Conservation (phyloP, 2,329 filamentous ascomycete genomes). For the Phialemonium atrogriseum region DNA sequence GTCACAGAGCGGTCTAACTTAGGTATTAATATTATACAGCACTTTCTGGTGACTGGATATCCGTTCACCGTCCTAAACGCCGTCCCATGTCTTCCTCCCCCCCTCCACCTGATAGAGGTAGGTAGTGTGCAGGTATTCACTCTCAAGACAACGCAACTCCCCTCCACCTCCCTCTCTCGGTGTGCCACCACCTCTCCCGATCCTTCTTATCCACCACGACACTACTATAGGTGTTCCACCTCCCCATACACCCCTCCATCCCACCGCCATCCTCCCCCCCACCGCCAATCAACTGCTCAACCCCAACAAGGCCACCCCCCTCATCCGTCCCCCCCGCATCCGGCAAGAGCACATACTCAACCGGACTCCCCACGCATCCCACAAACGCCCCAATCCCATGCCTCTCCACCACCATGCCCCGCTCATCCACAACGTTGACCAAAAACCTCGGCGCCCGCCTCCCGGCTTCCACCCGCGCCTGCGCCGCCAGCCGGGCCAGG, state of each 20-base stretch:
- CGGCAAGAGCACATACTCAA: slow-evolving; percentile 52
- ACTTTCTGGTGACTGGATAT: too few species aligned
- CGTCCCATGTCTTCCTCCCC: not conserved
- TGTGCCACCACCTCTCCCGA: slow-evolving; percentile 24
- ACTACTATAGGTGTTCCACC: slow-evolving; percentile 22
- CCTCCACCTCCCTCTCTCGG: slow-evolving; percentile 24
- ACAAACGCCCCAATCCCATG: slow-evolving; percentile 53
- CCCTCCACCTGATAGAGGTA: not conserved
- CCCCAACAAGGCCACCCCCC: slow-evolving; percentile 44
- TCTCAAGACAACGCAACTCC: slow-evolving; percentile 18
- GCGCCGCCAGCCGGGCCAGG: slow-evolving; percentile 53
- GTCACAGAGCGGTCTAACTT: too few species aligned
- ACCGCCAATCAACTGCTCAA: slow-evolving; percentile 40
- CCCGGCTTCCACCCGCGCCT: slow-evolving; percentile 54
- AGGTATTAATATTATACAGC: too few species aligned
- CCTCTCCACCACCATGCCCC: slow-evolving; percentile 40
- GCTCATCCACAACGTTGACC: slow-evolving; percentile 48
- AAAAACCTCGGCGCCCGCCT: slow-evolving; percentile 44
- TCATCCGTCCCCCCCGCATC: slow-evolving; percentile 49
- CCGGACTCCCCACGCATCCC: slow-evolving; percentile 48
- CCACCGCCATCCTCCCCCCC: slow-evolving; percentile 33
- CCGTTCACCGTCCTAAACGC: too few species aligned
- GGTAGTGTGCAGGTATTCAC: not conserved
- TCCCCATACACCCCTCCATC: slow-evolving; percentile 21
- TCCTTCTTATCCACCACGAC: slow-evolving; percentile 23